Conservation (phyloP, 1,284 basidiomycete genomes). For the Rhodotorula sp. region DNA sequence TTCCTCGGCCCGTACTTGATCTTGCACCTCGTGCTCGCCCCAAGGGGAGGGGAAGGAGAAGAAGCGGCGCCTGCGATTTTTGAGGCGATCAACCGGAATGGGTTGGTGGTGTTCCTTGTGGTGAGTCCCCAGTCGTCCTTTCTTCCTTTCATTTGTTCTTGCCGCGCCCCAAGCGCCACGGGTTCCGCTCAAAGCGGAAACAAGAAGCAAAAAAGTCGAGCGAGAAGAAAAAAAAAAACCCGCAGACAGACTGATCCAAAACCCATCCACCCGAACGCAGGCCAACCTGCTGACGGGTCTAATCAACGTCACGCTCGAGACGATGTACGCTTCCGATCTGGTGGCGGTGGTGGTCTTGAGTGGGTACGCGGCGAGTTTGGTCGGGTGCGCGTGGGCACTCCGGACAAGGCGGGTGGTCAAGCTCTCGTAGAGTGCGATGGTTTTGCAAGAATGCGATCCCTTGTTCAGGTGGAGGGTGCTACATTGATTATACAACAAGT, state of each 20-base stretch:
- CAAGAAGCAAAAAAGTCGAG: not conserved
- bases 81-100: slow-evolving; percentile 78
- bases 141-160: too few relatives aligned
- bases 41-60: slow-evolving; percentile 30
- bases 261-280: slow-evolving; percentile 51
- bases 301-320: slow-evolving; percentile 75
- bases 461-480: not conserved
- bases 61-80: slow-evolving; percentile 61
- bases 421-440: slow-evolving; percentile 9
- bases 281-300: slow-evolving; percentile 85
- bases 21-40: slow-evolving; percentile 59
- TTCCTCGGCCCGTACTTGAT: slow-evolving; percentile 80
- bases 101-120: slow-evolving; percentile 74
- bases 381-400: slow-evolving; percentile 62
- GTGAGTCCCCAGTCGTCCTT: slow-evolving; percentile 51
- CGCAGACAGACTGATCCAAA: not conserved
- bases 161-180: not conserved
- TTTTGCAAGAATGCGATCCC: not conserved
- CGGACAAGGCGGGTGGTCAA: slow-evolving; percentile 43
- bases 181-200: not conserved
- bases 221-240: not conserved
- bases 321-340: slow-evolving; percentile 70
- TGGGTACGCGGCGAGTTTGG: slow-evolving; percentile 64
- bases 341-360: slow-evolving; percentile 66
- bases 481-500: too few relatives aligned